phyloP scores from a whole-genome alignment of 768 basidiomycete species.

The Postia placenta region DNA sequence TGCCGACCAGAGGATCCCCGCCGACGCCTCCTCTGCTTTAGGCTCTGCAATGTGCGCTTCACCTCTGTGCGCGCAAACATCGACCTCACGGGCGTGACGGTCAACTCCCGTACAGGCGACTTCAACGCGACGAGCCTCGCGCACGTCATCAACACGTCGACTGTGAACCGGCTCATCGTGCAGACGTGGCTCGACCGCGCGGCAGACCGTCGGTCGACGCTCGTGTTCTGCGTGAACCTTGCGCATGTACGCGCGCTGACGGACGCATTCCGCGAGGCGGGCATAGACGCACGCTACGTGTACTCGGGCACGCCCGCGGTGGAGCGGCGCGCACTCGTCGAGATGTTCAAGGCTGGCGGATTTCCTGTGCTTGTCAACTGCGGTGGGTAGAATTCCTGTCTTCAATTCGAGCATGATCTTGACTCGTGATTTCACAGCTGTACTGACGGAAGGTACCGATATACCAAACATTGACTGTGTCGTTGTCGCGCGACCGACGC shows the following conservation, averaged over 20 bases:
- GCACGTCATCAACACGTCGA: slow-evolving; percentile 73
- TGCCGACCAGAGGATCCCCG: background rate
- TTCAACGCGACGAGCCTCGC: slow-evolving; percentile 77
- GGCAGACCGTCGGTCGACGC: slow-evolving; percentile 70
- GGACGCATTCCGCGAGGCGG: slow-evolving; percentile 59
- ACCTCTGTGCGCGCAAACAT: slow-evolving; percentile 76
- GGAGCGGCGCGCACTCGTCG: slow-evolving; percentile 61
- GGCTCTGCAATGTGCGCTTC: slow-evolving; percentile 85
- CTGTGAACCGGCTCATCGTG: slow-evolving; percentile 73
- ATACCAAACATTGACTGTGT: slow-evolving; percentile 94
- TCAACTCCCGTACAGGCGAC: slow-evolving; percentile 70
- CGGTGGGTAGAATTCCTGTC: slow-evolving; percentile 35
- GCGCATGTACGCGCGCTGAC: slow-evolving; percentile 76
- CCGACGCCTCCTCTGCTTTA: slow-evolving; percentile 12
- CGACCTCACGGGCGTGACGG: slow-evolving; percentile 57
- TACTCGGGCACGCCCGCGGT: slow-evolving; percentile 58
- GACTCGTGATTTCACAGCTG: slow-evolving; percentile 49
- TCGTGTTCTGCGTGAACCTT: slow-evolving; percentile 88
- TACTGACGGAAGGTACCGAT: slow-evolving; percentile 91
- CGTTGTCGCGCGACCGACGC: slow-evolving; percentile 80
- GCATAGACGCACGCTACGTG: slow-evolving; percentile 82
- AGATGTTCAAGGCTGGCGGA: slow-evolving; percentile 59
- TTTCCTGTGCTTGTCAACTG: slow-evolving; percentile 92
- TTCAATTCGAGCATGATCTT: too few species aligned
- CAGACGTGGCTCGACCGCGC: slow-evolving; percentile 84